phyloP scores from a whole-genome alignment of 2,329 filamentous ascomycete species.

The Knufia fluminis region DNA sequence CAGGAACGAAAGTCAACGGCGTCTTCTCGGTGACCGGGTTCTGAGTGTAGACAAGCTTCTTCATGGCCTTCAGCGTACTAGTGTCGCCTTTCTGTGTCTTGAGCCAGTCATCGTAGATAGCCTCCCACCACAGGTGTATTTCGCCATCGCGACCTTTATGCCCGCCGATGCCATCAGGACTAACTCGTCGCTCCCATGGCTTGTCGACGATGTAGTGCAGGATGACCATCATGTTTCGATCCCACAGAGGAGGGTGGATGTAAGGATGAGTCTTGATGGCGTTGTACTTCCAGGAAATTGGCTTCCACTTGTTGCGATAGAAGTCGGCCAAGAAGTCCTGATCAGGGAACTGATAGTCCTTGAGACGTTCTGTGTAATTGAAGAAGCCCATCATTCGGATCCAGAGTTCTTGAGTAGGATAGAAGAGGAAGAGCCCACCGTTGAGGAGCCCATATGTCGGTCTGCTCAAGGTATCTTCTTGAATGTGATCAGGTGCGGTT shows the following conservation, averaged over 20 bases:
- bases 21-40: constrained; percentile 14
- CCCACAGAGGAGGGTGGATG: constrained; percentile 44
- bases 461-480: constrained; percentile 15
- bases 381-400: constrained; percentile 34
- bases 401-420: constrained; percentile 33
- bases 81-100: constrained; percentile 9
- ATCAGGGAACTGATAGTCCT: constrained; percentile 43
- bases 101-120: constrained; percentile 35
- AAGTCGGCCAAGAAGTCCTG: constrained; percentile 46
- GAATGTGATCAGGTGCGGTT: constrained; percentile 28
- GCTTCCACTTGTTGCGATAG: constrained; percentile 37
- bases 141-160: constrained; percentile 43
- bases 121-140: constrained; percentile 48
- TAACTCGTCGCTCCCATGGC: constrained; percentile 41
- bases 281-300: constrained; percentile 43
- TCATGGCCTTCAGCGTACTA: constrained; percentile 11
- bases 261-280: constrained; percentile 47
- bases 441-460: constrained; percentile 42
- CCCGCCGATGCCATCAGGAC: constrained; percentile 36
- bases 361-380: constrained; percentile 31
- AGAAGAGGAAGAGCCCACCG: constrained; percentile 44
- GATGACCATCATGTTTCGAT: constrained; percentile 39
- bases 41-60: constrained; percentile 13
- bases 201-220: constrained; percentile 50
- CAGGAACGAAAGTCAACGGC: constrained; percentile 15